Percentiles rank a stretch among this genome's conserved stretches.
Evolutionary conservation across 768 basidiomycete species (phyloP).

Genomic region (Chlorophyllum brunneum): DNA sequence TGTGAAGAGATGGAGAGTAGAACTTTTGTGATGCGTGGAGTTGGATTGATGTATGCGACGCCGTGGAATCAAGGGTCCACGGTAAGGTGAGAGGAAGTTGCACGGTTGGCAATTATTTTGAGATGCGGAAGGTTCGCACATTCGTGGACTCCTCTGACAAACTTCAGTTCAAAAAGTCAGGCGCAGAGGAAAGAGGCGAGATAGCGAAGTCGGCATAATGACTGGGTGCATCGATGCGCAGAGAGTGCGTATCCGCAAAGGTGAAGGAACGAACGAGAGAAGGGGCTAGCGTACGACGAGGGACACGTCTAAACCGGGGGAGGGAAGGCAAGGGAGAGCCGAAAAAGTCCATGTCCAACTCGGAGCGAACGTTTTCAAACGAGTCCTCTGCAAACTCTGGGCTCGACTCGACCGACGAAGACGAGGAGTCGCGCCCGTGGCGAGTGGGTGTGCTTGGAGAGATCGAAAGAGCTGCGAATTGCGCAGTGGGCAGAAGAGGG

Average conservation of each 20-base stretch:
- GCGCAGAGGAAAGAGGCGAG: conserved; percentile 42
- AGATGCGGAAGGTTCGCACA: conserved; percentile 11
- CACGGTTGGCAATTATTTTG: conserved; percentile 11
- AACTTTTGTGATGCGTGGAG: background rate
- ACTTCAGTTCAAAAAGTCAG: conserved; percentile 46
- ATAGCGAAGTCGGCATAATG: conserved; percentile 35
- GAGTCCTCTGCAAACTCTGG: conserved; percentile 39
- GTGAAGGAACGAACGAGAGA: conserved; percentile 41
- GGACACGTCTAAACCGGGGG: conserved; percentile 24
- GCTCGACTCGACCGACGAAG: conserved; percentile 57
- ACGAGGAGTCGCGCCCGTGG: conserved; percentile 40
- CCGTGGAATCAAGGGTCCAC: conserved; percentile 3
- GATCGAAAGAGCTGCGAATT: conserved; percentile 55
- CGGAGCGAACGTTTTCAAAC: conserved; percentile 35
- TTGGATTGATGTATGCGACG: background rate
- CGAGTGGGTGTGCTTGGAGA: conserved; percentile 48
- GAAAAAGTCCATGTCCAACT: conserved; percentile 34
- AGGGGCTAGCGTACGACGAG: conserved; percentile 27
- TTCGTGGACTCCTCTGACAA: background rate
- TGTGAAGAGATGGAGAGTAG: conserved; percentile 12
- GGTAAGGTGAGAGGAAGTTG: conserved; percentile 7
- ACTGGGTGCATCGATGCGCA: conserved; percentile 28
- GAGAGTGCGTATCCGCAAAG: conserved; percentile 34
- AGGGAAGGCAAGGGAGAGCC: conserved; percentile 27
- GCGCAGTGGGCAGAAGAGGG: conserved; percentile 32